These are phyloP conservation scores for Pinus albicaulis DNA, from an alignment of 75 land plant species.

Conservation along the genomic window DNA sequence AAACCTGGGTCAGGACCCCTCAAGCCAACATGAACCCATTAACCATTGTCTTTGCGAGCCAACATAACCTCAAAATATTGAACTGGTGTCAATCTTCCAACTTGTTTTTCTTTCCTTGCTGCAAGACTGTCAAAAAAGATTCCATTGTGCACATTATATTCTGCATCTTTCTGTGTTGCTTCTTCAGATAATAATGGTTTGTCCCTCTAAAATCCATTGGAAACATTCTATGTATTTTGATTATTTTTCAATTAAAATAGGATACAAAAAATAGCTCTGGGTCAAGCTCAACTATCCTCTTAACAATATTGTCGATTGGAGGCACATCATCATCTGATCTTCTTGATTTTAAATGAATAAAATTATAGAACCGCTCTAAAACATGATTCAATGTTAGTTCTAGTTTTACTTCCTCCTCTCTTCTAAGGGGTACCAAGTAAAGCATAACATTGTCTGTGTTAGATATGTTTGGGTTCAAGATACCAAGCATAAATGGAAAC, in stretches of 20 bases:
- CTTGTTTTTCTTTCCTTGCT: constrained; percentile 44
- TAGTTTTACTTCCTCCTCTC: constrained; percentile 61
- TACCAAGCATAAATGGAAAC: constrained; percentile 82
- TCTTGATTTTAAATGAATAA: constrained; percentile 63
- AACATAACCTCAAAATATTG: constrained; percentile 52
- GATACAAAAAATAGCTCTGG: no score
- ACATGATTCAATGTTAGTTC: constrained; percentile 85
- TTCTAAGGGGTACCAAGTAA: constrained; percentile 71
- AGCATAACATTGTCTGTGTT: constrained; percentile 48
- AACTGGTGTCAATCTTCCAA: constrained; percentile 75
- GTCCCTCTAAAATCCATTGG: constrained; percentile 43
- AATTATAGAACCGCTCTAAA: constrained; percentile 64
- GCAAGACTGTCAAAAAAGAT: constrained; percentile 28
- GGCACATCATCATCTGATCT: constrained; percentile 77
- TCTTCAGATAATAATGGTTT: constrained; percentile 34
- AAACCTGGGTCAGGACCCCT: no score
- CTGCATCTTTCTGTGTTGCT: constrained; percentile 16
- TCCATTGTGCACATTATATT: constrained; percentile 6
- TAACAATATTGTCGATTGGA: constrained; percentile 62
- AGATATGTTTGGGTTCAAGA: constrained; percentile 75
- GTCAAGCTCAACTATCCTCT: constrained; percentile 2
- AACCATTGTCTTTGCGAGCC: constrained; percentile 69
- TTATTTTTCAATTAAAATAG: no score
- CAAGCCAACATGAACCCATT: constrained; percentile 80
- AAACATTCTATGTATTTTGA: no score